phyloP scores from a whole-genome alignment of 345 rosid species.

The Alliaria petiolata region DNA sequence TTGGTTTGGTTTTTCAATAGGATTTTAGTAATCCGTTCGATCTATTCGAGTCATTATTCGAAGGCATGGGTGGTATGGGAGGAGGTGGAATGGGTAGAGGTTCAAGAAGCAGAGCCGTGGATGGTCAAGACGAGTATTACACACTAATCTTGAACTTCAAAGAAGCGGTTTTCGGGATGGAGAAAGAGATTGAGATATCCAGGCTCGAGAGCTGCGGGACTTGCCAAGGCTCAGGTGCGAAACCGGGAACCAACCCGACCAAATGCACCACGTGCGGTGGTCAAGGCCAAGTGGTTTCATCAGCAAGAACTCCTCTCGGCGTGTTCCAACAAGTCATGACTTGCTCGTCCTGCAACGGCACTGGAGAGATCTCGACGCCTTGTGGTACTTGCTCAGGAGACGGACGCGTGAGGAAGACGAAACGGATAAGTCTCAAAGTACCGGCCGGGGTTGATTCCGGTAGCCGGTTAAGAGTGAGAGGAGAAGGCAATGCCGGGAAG shows the following conservation, averaged over 20 bases:
- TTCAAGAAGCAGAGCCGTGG: slow-evolving; percentile 72
- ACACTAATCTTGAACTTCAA: slow-evolving; percentile 69
- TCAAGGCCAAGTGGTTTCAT: slow-evolving; percentile 91
- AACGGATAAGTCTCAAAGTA: slow-evolving; percentile 87
- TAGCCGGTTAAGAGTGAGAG: slow-evolving; percentile 86
- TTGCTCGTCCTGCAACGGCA: slow-evolving; percentile 77
- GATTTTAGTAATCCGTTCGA: slow-evolving; percentile 97
- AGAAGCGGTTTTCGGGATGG: slow-evolving; percentile 93
- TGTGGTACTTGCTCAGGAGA: slow-evolving; percentile 88
- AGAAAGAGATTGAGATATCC: slow-evolving; percentile 90
- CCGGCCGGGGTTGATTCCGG: slow-evolving; percentile 95
- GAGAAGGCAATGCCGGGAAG: slow-evolving; percentile 93
- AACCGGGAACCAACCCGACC: slow-evolving; percentile 76
- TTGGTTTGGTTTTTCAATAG: slow-evolving; percentile 35
- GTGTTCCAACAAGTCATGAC: slow-evolving; percentile 98
- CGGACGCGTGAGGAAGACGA: slow-evolving; percentile 85
- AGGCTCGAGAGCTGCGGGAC: slow-evolving; percentile 84
- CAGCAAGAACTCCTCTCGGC: slow-evolving; percentile 90
- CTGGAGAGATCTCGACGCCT: slow-evolving; percentile 71
- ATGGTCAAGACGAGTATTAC: slow-evolving; percentile 93
- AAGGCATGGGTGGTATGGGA: slow-evolving; percentile 89
- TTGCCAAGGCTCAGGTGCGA: slow-evolving; percentile 91
- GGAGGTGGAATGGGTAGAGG: slow-evolving; percentile 77
- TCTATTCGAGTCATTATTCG: slow-evolving; percentile 84
- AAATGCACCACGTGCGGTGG: slow-evolving; percentile 89